Conservation (phyloP, 768 basidiomycete genomes). For the Leccinum subtestaceum region DNA sequence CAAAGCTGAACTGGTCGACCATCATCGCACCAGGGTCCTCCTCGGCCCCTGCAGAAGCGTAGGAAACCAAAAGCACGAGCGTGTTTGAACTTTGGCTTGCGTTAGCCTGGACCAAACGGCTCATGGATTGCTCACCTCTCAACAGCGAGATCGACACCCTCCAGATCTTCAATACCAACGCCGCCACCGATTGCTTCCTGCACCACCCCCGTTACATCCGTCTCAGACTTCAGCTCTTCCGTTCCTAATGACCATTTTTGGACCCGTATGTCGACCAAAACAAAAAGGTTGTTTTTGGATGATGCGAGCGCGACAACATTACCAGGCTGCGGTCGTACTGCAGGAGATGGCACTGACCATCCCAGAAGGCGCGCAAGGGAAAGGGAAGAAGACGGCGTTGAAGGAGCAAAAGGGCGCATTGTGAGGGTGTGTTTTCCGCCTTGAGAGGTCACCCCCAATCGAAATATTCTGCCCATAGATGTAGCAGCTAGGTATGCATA, state of each 20-base stretch:
- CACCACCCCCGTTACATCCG: conserved; percentile 51
- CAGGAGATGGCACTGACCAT: conserved; percentile 40
- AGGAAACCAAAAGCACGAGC: conserved; percentile 64
- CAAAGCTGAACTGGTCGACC: no score
- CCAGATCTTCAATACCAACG: conserved; percentile 59
- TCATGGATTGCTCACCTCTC: conserved; percentile 43
- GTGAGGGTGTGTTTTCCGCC: conserved; percentile 67
- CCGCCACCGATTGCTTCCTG: conserved; percentile 45
- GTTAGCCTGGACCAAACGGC: conserved; percentile 1
- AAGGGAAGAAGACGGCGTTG: conserved; percentile 42
- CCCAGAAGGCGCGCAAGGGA: conserved; percentile 42
- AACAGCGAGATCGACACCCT: conserved; percentile 67
- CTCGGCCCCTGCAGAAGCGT: conserved; percentile 49
- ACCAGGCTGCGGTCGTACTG: conserved; percentile 45
- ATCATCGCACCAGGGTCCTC: conserved; percentile 25
- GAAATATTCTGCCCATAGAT: conserved; percentile 62
- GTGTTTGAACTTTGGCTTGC: conserved; percentile 42
- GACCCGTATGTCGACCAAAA: conserved; percentile 60
- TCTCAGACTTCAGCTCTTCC: conserved; percentile 59
- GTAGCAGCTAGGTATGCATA: conserved; percentile 60
- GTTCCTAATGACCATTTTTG: conserved; percentile 59
- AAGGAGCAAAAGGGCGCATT: conserved; percentile 54
- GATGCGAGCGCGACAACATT: conserved; percentile 65
- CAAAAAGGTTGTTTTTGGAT: conserved; percentile 60
- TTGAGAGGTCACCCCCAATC: conserved; percentile 59